Percentiles rank a stretch among this genome's conserved stretches.
phyloP scores from a whole-genome alignment of 805 yeast species.

The Blastobotrys parvus region DNA sequence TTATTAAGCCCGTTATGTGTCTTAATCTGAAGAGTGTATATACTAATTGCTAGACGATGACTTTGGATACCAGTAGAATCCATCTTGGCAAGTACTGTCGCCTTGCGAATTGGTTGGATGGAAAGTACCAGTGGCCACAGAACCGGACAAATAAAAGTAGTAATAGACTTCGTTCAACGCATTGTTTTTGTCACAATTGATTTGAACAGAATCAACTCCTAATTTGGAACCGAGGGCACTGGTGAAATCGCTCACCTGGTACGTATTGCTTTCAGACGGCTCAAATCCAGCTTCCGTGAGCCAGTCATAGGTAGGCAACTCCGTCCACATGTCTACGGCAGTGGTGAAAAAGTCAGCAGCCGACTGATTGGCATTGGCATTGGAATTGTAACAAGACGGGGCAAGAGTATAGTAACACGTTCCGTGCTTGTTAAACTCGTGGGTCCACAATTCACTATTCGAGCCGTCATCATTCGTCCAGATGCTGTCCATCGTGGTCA shows the following conservation, averaged over 20 bases:
- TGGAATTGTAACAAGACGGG: slow-evolving; percentile 52
- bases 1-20: too few relatives aligned
- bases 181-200: slow-evolving; percentile 46
- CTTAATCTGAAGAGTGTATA: too few relatives aligned
- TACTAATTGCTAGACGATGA: slow-evolving; percentile 32
- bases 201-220: slow-evolving; percentile 42
- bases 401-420: slow-evolving; percentile 79
- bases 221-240: slow-evolving; percentile 28
- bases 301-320: slow-evolving; percentile 60
- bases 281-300: slow-evolving; percentile 59
- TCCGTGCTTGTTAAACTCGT: slow-evolving; percentile 91
- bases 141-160: slow-evolving; percentile 66
- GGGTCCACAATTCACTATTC: slow-evolving; percentile 72
- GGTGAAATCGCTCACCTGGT: slow-evolving; percentile 39
- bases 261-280: slow-evolving; percentile 53
- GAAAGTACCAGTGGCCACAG: slow-evolving; percentile 58
- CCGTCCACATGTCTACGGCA: slow-evolving; percentile 48
- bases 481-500: slow-evolving; percentile 44
- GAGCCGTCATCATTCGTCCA: slow-evolving; percentile 73
- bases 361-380: slow-evolving; percentile 25
- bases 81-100: slow-evolving; percentile 55
- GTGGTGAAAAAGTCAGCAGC: slow-evolving; percentile 66
- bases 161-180: slow-evolving; percentile 70
- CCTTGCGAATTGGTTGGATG: slow-evolving; percentile 46
- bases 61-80: slow-evolving; percentile 71